Evolutionary conservation across 2,329 filamentous ascomycete species (phyloP), one percentile per base, ranked within the genome.

Genomic region (Gyromitra esculenta): DNA sequence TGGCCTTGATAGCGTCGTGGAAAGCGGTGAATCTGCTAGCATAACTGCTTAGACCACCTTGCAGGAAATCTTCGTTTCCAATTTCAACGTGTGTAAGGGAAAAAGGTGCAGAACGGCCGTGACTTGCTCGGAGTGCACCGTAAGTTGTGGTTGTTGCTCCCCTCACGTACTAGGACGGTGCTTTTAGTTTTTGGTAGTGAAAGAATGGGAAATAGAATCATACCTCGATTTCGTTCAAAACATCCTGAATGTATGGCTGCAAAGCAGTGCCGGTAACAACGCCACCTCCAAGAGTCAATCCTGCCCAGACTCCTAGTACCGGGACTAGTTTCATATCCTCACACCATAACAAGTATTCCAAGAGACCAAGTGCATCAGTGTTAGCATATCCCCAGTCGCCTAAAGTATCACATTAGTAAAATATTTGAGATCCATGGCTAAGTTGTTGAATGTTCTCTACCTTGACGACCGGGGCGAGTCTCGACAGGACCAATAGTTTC

Each of bases 61-160:
- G 85, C 1, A 91, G 86, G 84, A 87, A 88, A 80, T 91, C 90
- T 81, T 92, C 90, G 81, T 91, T 91, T 76, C 90, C 90, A 48
- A 91, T 83, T 82, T 91, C 90, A 72, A 91, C 87, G 79, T 87
- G 89, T 4, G 86, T 84, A 60, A 91, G 84, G 37, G 82, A 84
- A 83, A 88, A 91, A 0, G 90, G 90, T 70, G 88, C 85, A 0
- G 88, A 85, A 79, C 90, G 87, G 4, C 90, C 90, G 1, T 90
- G 84, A 48, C 86, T 83, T 7, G 88, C 89, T 13, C 90, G 88
- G 7, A 86, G 82, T 1, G 86, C 84, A 11, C 89, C 89, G 84
- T 87, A 90, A 31, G 85, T 85, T 0, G 87, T 88, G 52, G 85
- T 83, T 0, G 83, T 81, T 39, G 86, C 83, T 1, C 89, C 89